Evolutionary conservation across 116 monocot species (phyloP).

Genomic region (Zostera marina): DNA sequence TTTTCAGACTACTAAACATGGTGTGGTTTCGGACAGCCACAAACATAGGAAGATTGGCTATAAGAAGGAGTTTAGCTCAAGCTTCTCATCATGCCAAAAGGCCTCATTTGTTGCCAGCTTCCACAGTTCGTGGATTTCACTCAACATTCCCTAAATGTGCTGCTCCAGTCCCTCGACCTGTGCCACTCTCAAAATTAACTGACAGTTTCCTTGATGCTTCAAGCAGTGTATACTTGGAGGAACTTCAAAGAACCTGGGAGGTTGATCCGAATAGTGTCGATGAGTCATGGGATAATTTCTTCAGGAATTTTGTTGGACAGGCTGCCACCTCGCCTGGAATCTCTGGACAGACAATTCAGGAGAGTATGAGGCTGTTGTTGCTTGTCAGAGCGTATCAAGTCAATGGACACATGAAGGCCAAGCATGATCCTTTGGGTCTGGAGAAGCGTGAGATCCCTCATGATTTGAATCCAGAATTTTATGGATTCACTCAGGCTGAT

Average conservation of each 20-base stretch:
- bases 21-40: conserved; percentile 20
- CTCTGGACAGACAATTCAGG: conserved; percentile 44
- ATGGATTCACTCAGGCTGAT: conserved; percentile 36
- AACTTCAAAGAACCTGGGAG: conserved; percentile 29
- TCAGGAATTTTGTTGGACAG: conserved; percentile 29
- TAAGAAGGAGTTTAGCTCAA: conserved; percentile 10
- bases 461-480: conserved; percentile 22
- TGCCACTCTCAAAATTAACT: conserved; percentile 21
- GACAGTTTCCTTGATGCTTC: conserved; percentile 22
- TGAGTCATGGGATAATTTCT: conserved; percentile 46
- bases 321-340: conserved; percentile 28
- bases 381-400: conserved; percentile 27
- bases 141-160: conserved; percentile 6
- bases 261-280: conserved; percentile 26
- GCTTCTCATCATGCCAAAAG: conserved; percentile 13
- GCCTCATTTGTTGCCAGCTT: neutral
- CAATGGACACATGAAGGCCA: conserved; percentile 26
- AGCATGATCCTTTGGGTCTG: conserved; percentile 16
- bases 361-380: conserved; percentile 31
- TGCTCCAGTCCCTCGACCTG: conserved; percentile 16
- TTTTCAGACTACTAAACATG: conserved; percentile 4
- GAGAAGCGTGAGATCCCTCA: conserved; percentile 21
- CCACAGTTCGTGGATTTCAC: conserved; percentile 8
- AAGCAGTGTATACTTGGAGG: conserved; percentile 21
- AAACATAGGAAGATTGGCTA: conserved; percentile 10